Base-by-base conservation (phyloP, 345 rosid species). In the Punica granatum region DNA sequence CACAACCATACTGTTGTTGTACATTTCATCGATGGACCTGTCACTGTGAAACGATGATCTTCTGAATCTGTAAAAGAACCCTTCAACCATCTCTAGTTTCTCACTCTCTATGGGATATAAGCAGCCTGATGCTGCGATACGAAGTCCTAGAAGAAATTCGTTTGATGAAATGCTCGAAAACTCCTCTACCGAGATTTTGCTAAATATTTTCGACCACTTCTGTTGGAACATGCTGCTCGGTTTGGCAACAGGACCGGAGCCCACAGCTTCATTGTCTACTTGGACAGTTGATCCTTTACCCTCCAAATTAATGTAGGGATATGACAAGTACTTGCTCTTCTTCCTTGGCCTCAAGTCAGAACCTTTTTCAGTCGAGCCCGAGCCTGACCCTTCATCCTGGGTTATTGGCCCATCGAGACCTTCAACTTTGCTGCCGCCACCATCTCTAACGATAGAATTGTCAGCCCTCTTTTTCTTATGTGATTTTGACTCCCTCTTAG, bases 61-160 rank as follows among this genome's bases (percentile, higher is more conserved):
- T 81, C 98, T 86, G 73, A 87, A 89, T 77, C 75, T 87, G 71
- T 94, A 83, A 78, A 90, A 87, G 82, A 93, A 86, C 94, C 92
- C 85, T 67, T 82, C 93, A n/a, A 68, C 49, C 21, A 73, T 58
- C 64, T 79, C 80, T 36, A 81, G 77, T 60, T 81, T 77, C 58
- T 75, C 71, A 46, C 69, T 83, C 75, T 76, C 81, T 31, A 64
- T 75, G n/a, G 83, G 75, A 72, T 75, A 71, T 56, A 49, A 67
- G 62, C 80, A 79, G 74, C 82, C 86, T 63, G 84, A 80, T 65
- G 97, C 96, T 19, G 81, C 61, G 37, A 46, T 71, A 60, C 72
- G 71, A 51, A 93, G 90, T 70, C 82, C 83, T 3, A 87, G 74
- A 42, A 90, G 83, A 78, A 90, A 72, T 60, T 85, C 85, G 39